These are phyloP conservation scores for Chrysosphaeria jannelii DNA, from an alignment of 2,329 filamentous ascomycete genomes.

Conservation along the genomic window DNA sequence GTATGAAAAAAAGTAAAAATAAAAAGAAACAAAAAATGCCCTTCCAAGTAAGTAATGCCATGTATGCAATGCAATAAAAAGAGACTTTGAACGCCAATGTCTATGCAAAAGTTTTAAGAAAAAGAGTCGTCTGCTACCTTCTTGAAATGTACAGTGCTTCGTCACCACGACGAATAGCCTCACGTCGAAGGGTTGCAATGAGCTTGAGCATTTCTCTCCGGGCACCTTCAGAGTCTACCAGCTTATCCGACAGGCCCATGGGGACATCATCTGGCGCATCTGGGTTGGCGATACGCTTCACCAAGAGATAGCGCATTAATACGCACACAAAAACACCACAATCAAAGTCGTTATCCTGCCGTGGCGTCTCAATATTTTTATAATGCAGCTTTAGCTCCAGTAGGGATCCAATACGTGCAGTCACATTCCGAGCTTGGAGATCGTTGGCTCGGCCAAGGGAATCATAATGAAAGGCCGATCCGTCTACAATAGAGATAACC, in stretches of 20 bases:
- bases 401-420: conserved; percentile 36
- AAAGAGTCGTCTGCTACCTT: too few species aligned
- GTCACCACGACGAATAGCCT: conserved; percentile 66
- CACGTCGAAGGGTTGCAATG: conserved; percentile 62
- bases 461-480: conserved; percentile 91
- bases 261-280: conserved; percentile 63
- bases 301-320: conserved; percentile 69
- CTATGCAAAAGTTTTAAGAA: too few species aligned
- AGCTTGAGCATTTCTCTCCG: conserved; percentile 78
- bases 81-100: too few species aligned
- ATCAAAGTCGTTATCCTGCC: conserved; percentile 78
- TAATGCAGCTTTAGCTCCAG: conserved; percentile 40
- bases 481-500: conserved; percentile 64
- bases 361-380: conserved; percentile 61
- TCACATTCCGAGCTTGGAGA: conserved; percentile 37
- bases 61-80: too few species aligned
- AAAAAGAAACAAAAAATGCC: too few species aligned
- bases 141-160: too few species aligned
- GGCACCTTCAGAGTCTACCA: conserved; percentile 50
- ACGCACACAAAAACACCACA: conserved; percentile 93
- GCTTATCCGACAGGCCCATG: conserved; percentile 73
- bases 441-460: conserved; percentile 50
- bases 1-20: too few species aligned
- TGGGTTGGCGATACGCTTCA: conserved; percentile 53
- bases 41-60: too few species aligned